Evolutionary conservation across 2,329 filamentous ascomycete species (phyloP), one percentile per base, ranked within the genome.

Genomic region (Fusarium sp.): DNA sequence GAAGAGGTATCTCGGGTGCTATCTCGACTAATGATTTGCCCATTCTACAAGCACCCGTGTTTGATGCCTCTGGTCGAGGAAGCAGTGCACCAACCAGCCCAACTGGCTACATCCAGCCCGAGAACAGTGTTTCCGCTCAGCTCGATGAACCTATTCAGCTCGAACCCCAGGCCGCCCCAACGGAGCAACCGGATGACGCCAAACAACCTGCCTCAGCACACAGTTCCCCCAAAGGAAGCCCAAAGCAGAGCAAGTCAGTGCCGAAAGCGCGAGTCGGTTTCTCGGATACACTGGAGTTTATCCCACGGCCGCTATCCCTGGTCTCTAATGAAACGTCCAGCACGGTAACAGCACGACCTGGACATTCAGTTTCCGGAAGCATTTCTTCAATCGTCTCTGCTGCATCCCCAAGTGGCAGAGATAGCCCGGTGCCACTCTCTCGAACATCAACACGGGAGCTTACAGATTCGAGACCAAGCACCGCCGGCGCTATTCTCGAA

Each of bases 321-420:
- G 91, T 97, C 15, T 97, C 95, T 2, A 95, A 92, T 22, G 95
- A 97, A 80, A 95, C 94, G 0, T 92, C 94, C 54, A 95, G 92
- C 79, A 97, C 93, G 4, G 85, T 90, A 63, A 95, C 94, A 1
- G 88, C 92, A 20, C 89, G 91, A 30, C 88, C 88, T 4, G 90
- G 91, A 6, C 94, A 96, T 80, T 94, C 92, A 2, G 87, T 94
- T 37, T 93, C 93, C 30, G 93, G 92, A 66, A 97, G 94, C 81
- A 91, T 97, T 56, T 95, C 93, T 6, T 97, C 94, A 0, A 86
- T 96, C 47, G 86, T 94, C 6, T 94, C 93, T 12, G 88, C 87
- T 14, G 87, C 87, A 35, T 83, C 83, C 8, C 81, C 83, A 66
- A 75, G 75, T 68, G 76, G 88, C 84, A 65, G 83, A 83, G 82